Base-by-base conservation (phyloP, 2,329 filamentous ascomycete species). In the Xylariaceae sp. region DNA sequence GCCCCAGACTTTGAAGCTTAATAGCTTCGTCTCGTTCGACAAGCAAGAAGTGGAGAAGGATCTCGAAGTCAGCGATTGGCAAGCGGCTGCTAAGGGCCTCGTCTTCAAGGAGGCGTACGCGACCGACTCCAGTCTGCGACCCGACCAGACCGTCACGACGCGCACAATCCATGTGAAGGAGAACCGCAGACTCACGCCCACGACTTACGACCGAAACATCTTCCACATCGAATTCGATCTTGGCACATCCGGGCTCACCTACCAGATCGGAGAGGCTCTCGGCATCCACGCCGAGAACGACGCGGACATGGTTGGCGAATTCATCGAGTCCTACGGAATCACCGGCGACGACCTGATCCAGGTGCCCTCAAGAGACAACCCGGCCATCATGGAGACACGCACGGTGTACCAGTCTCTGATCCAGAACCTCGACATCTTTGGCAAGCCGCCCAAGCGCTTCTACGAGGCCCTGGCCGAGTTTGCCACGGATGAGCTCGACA, bases 221-320 rank as follows among this genome's bases (percentile, higher is more conserved):
- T 98, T 98, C 81, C 92, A 98, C 67, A 96, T 98, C 43, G 92
- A 98, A 64, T 98, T 98, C 53, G 92, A 96, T 55, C 77, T 98
- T 16, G 90, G 90, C 40, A 65, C 81, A 52, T 94, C 90, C 21
- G 90, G 89, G 24, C 77, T 98, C 44, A 94, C 77, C 26, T 98
- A 98, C 65, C 86, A 94, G 57, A 96, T 98, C 52, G 92, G 92
- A 37, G 92, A 98, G 66, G 92, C 92, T 29, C 80, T 98, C 13
- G 92, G 92, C 45, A 89, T 98, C 43, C 92, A 98, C 59, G 86
- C 88, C 5, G 86, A 96, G 63, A 98, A 98, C 61, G 82, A 96
- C 58, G 72, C 80, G 29, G 65, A 69, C 29, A 74, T 92, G 41
- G 81, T 96, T 39, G 67, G 78, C 45, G 75, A 83, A 26, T 98